Evolutionary conservation across 148 eudicot genomes (phyloP).

Genomic region (Agrostemma githago): DNA sequence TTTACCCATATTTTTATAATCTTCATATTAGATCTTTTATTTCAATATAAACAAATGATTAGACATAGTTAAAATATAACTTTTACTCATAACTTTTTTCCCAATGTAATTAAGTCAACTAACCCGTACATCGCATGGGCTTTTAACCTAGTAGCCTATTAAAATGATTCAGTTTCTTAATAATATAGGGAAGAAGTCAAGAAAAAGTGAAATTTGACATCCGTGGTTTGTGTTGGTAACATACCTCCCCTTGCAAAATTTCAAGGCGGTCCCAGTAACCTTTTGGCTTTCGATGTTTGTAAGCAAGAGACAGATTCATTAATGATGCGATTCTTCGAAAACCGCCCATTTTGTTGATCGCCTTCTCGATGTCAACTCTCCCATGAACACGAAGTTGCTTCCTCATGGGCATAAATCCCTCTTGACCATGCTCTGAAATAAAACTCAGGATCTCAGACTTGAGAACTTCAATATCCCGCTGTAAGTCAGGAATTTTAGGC

Average conservation of each 20-base stretch:
- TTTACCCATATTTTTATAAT: too few relatives aligned
- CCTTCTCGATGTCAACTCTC: conserved; percentile 92
- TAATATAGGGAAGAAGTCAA: neutral
- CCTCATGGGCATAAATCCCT: conserved; percentile 99
- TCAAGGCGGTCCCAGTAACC: conserved; percentile 97
- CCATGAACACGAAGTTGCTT: conserved; percentile 84
- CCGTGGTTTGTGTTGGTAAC: neutral
- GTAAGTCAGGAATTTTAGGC: conserved; percentile 83
- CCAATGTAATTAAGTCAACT: too few relatives aligned
- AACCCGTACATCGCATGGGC: too few relatives aligned
- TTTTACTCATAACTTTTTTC: too few relatives aligned
- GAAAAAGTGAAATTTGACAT: conserved; percentile 5
- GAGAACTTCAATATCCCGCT: conserved; percentile 75
- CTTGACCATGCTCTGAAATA: conserved; percentile 78
- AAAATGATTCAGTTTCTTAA: neutral
- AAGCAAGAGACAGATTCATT: conserved; percentile 89
- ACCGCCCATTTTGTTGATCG: conserved; percentile 93
- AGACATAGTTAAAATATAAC: too few relatives aligned
- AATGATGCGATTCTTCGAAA: conserved; percentile 71
- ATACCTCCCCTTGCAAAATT: conserved; percentile 85
- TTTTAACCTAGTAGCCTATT: neutral
- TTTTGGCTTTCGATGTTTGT: conserved; percentile 90
- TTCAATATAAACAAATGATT: too few relatives aligned
- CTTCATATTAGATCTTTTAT: too few relatives aligned
- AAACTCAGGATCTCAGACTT: conserved; percentile 66